A percentile compares a stretch with the other conserved stretches of the same genome.
Evolutionary conservation across 164 flowering plant genomes (phyloP).

Genomic region (Umbellularia californica): DNA sequence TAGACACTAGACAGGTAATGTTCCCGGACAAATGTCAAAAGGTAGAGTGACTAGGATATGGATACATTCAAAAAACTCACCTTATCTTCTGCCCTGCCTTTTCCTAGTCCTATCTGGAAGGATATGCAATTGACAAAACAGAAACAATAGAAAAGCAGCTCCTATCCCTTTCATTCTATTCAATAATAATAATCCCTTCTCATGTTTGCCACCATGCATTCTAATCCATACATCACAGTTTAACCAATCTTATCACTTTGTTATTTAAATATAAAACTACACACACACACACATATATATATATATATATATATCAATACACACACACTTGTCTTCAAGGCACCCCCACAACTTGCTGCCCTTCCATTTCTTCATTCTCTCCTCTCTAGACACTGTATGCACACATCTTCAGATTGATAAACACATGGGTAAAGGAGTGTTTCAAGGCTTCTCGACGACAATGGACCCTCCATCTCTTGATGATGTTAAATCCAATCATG

Average conservation of each 20-base stretch:
- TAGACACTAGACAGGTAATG: neutral
- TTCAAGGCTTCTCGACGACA: neutral
- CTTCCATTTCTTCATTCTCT: neutral
- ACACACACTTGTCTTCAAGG: neutral
- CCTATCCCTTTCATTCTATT: neutral
- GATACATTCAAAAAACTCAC: constrained; percentile 34
- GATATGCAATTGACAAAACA: neutral
- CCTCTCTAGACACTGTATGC: neutral
- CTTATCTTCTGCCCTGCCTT: constrained; percentile 40
- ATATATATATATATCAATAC: neutral
- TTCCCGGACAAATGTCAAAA: neutral
- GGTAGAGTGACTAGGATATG: constrained; percentile 47
- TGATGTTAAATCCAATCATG: neutral
- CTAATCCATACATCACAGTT: neutral
- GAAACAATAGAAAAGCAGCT: too few species aligned
- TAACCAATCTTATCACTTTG: neutral
- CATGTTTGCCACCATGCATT: constrained; percentile 13
- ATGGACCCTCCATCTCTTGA: neutral
- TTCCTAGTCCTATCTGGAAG: neutral
- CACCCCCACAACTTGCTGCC: neutral
- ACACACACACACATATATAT: too few species aligned
- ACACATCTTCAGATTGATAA: neutral
- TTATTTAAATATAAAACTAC: neutral
- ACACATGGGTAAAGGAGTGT: neutral
- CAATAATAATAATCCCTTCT: too few species aligned